These are phyloP conservation scores for Populus euphratica DNA, from an alignment of 345 rosid species.

Conservation along the genomic window DNA sequence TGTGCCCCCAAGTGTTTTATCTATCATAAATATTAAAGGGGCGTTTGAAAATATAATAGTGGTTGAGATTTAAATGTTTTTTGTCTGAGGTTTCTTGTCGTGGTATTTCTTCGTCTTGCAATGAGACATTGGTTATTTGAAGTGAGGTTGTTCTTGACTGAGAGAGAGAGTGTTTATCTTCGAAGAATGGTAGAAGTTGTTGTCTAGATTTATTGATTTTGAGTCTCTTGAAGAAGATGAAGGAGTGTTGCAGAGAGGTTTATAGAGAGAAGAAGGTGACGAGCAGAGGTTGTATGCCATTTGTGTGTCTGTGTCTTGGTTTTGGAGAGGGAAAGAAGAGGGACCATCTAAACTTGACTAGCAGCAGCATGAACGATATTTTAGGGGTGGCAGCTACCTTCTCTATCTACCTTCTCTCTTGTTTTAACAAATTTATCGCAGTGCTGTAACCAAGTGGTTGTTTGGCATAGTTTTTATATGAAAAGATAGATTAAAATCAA, in stretches of 20 bases:
- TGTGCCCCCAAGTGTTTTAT: too few species aligned
- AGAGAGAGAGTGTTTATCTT: conserved; percentile 20
- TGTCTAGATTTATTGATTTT: conserved; percentile 23
- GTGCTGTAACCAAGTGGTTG: too few species aligned
- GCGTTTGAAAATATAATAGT: too few species aligned
- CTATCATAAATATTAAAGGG: too few species aligned
- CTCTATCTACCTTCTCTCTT: too few species aligned
- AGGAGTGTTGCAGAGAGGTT: conserved; percentile 33
- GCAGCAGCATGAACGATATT: too few species aligned
- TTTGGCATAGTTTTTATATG: too few species aligned
- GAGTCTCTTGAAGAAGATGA: conserved; percentile 27
- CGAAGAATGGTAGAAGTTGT: conserved; percentile 14
- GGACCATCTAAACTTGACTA: too few species aligned
- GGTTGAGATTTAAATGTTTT: too few species aligned
- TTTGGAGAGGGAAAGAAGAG: background rate
- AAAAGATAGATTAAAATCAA: too few species aligned
- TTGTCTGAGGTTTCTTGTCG: conserved; percentile 3
- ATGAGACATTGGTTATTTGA: conserved; percentile 43
- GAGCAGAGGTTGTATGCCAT: conserved; percentile 57
- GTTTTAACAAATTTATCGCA: too few species aligned
- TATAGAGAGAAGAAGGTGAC: conserved; percentile 47
- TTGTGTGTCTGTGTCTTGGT: background rate
- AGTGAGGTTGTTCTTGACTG: conserved; percentile 29
- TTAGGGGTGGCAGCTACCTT: too few species aligned
- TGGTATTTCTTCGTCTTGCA: conserved; percentile 39